These are phyloP conservation scores for Phytophthora multivora DNA, from an alignment of 352 stramenopile species.

Conservation along the genomic window DNA sequence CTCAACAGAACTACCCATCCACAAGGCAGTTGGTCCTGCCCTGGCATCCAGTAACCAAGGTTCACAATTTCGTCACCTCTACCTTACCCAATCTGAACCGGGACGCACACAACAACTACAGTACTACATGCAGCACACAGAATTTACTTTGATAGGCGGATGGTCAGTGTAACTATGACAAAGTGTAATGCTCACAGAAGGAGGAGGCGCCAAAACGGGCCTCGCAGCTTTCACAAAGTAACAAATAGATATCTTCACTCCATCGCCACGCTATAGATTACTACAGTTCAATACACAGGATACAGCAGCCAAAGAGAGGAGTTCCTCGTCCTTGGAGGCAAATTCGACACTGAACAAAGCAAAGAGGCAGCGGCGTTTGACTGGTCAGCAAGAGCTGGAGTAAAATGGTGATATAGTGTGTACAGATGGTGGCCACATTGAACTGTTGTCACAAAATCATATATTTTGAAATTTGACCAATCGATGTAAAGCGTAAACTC, in stretches of 20 bases:
- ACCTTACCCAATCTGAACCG: background rate
- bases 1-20: too few relatives aligned
- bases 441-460: too few relatives aligned
- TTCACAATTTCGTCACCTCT: constrained; percentile 12
- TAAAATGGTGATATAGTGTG: too few relatives aligned
- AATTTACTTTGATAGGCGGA: constrained; percentile 25
- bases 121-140: background rate
- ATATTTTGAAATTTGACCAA: background rate
- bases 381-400: constrained; percentile 13
- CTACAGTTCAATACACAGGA: background rate
- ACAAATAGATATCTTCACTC: constrained; percentile 57
- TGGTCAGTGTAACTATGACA: constrained; percentile 84
- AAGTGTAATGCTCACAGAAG: constrained; percentile 65
- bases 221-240: constrained; percentile 50
- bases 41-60: too few relatives aligned
- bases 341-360: constrained; percentile 16
- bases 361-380: background rate
- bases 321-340: constrained; percentile 3
- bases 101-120: background rate
- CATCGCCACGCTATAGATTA: constrained; percentile 32
- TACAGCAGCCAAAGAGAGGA: background rate
- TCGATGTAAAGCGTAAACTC: too few relatives aligned
- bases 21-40: too few relatives aligned
- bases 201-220: constrained; percentile 50
- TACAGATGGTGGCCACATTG: too few relatives aligned